These are phyloP conservation scores for Candida silvicultrix DNA, from an alignment of 805 yeast genomes.

Conservation along the genomic window DNA sequence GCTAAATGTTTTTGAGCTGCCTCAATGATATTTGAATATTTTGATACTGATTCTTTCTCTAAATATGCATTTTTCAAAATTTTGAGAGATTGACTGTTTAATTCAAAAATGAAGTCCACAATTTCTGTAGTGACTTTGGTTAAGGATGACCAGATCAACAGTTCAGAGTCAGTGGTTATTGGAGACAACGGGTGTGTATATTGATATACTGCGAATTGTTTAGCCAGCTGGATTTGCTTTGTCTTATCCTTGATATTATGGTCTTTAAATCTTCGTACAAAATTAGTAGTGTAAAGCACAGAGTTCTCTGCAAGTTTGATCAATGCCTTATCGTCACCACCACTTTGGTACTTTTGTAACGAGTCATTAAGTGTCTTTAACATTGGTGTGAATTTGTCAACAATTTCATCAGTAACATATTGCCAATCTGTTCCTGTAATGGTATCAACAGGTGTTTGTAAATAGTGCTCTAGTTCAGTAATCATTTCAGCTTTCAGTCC, in stretches of 20 bases:
- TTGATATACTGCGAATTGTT: conserved; percentile 35
- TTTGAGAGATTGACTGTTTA: conserved; percentile 25
- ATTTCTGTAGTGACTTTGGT: conserved; percentile 34
- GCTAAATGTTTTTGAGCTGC: conserved; percentile 3
- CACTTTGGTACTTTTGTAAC: conserved; percentile 10
- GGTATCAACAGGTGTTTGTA: conserved; percentile 31
- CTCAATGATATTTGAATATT: conserved; percentile 6
- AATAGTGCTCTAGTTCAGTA: conserved; percentile 25
- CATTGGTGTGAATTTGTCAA: conserved; percentile 46
- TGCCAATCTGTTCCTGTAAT: conserved; percentile 49
- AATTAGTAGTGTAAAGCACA: conserved; percentile 35
- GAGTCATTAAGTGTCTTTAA: conserved; percentile 35
- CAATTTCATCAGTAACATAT: conserved; percentile 39
- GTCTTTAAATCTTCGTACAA: conserved; percentile 38
- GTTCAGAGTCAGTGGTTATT: conserved; percentile 34
- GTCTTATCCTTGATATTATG: conserved; percentile 9
- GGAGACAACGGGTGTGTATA: conserved; percentile 38
- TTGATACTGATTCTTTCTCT: conserved; percentile 6
- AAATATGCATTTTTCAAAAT: conserved; percentile 20
- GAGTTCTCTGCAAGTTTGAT: conserved; percentile 26
- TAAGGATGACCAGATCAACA: conserved; percentile 42
- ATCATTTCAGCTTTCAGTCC: conserved; percentile 30
- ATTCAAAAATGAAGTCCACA: conserved; percentile 29
- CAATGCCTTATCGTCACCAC: conserved; percentile 6
- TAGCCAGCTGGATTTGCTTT: conserved; percentile 20